These are phyloP conservation scores for Arthrobotrys iridis DNA, from an alignment of 2,329 filamentous ascomycete species.

Conservation along the genomic window DNA sequence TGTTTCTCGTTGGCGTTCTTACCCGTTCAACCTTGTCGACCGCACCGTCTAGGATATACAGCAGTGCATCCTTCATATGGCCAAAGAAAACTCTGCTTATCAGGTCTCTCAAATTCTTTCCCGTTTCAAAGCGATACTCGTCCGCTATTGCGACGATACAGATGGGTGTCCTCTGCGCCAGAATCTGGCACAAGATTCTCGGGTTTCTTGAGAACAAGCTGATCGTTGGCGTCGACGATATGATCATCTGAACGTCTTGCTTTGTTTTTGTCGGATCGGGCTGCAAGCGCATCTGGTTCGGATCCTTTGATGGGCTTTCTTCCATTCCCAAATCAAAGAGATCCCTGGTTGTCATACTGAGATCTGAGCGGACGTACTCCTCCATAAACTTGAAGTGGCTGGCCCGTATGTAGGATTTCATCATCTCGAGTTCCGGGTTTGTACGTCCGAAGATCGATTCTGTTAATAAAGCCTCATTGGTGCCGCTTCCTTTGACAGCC, in stretches of 20 bases:
- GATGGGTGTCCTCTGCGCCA: conserved; percentile 78
- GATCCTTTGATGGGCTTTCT: conserved; percentile 73
- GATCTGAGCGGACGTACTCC: conserved; percentile 76
- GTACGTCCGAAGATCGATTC: conserved; percentile 83
- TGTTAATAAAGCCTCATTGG: conserved; percentile 85
- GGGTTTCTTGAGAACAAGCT: conserved; percentile 70
- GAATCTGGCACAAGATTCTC: conserved; percentile 78
- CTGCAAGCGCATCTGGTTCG: neutral
- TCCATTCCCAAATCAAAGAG: conserved; percentile 85
- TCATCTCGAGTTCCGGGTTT: conserved; percentile 87
- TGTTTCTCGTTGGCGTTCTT: neutral
- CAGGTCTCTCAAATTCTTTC: conserved; percentile 74
- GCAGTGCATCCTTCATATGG: conserved; percentile 86
- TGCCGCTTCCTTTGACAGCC: conserved; percentile 81
- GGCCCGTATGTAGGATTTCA: conserved; percentile 80
- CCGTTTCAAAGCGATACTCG: conserved; percentile 78
- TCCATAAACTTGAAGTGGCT: conserved; percentile 75
- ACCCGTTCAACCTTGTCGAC: conserved; percentile 67
- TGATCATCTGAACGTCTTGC: conserved; percentile 23
- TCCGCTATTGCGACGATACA: conserved; percentile 84
- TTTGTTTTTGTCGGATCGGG: neutral
- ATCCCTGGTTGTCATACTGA: conserved; percentile 84
- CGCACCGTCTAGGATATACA: conserved; percentile 81
- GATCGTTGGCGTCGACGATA: conserved; percentile 35
- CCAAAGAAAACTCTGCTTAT: conserved; percentile 86